These are phyloP conservation scores for Citrus sp. DNA, from an alignment of 345 rosid species.

Conservation along the genomic window DNA sequence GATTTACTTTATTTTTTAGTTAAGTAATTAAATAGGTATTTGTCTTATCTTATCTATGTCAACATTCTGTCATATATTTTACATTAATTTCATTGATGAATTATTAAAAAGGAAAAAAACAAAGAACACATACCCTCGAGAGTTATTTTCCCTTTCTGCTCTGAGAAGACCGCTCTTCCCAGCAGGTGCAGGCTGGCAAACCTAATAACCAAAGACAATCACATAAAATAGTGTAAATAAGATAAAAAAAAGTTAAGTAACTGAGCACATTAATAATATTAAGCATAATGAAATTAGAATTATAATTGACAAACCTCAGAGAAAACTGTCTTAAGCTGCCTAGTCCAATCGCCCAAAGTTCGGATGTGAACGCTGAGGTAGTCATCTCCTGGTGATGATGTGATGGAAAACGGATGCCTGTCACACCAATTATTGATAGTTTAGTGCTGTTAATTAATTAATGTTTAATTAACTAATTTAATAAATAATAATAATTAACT, in stretches of 20 bases:
- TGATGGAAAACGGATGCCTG: slow-evolving; percentile 96
- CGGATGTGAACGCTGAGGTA: slow-evolving; percentile 84
- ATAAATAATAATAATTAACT: not conserved
- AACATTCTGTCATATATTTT: too few species aligned
- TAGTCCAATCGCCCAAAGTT: slow-evolving; percentile 85
- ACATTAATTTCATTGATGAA: too few species aligned
- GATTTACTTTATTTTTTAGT: too few species aligned
- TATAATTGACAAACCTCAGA: slow-evolving; percentile 43
- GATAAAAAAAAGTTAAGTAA: too few species aligned
- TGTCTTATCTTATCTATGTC: too few species aligned
- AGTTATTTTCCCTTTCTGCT: slow-evolving; percentile 50
- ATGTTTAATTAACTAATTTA: too few species aligned
- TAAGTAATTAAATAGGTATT: too few species aligned
- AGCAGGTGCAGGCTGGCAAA: slow-evolving; percentile 53
- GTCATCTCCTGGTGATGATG: slow-evolving; percentile 88
- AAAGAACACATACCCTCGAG: slow-evolving; percentile 14
- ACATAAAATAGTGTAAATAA: too few species aligned
- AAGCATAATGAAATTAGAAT: too few species aligned
- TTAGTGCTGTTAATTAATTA: not conserved
- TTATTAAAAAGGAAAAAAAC: too few species aligned
- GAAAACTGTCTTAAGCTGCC: slow-evolving; percentile 71
- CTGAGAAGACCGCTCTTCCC: slow-evolving; percentile 67
- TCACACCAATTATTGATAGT: not conserved
- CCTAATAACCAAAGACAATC: slow-evolving; percentile 11
- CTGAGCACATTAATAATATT: too few species aligned